These are phyloP conservation scores for Phlebiopsis gigantea DNA, from an alignment of 768 basidiomycete genomes.

Conservation along the genomic window DNA sequence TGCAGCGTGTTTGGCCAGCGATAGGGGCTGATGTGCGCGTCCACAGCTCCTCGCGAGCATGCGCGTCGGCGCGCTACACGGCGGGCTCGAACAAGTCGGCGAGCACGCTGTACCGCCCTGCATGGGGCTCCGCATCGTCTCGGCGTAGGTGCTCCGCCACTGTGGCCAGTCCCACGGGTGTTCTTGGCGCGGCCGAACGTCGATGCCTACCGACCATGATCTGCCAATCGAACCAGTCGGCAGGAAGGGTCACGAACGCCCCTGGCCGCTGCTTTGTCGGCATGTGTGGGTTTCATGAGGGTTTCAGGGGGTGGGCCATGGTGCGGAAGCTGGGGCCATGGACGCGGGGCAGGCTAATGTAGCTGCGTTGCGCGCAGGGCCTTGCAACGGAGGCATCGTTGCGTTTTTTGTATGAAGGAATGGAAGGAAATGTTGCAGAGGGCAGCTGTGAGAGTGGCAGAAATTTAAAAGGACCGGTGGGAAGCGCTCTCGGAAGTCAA, in stretches of 20 bases:
- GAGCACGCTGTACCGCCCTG: conserved; percentile 41
- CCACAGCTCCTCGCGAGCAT: conserved; percentile 48
- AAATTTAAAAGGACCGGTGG: not conserved
- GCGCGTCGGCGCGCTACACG: conserved; percentile 52
- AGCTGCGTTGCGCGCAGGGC: too few relatives aligned
- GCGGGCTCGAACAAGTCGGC: conserved; percentile 46
- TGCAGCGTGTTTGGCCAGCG: not conserved
- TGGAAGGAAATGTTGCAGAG: too few relatives aligned
- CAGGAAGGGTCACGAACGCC: not conserved
- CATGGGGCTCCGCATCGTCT: conserved; percentile 10
- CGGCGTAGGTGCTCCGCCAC: not conserved
- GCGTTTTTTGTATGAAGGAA: too few relatives aligned
- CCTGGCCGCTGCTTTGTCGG: not conserved
- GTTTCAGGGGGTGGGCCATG: too few relatives aligned
- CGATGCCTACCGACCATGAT: not conserved
- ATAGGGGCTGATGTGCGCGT: not conserved
- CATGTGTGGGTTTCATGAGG: not conserved
- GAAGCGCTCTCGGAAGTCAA: conserved; percentile 12
- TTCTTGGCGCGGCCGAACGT: not conserved
- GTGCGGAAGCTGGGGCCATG: too few relatives aligned
- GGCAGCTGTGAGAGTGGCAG: not conserved
- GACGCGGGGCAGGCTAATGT: too few relatives aligned
- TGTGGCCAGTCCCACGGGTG: not conserved
- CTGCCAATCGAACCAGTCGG: not conserved
- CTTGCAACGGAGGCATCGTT: too few relatives aligned